phyloP scores from a whole-genome alignment of 257 asterid genomes.

The Gardenia jasminoides region DNA sequence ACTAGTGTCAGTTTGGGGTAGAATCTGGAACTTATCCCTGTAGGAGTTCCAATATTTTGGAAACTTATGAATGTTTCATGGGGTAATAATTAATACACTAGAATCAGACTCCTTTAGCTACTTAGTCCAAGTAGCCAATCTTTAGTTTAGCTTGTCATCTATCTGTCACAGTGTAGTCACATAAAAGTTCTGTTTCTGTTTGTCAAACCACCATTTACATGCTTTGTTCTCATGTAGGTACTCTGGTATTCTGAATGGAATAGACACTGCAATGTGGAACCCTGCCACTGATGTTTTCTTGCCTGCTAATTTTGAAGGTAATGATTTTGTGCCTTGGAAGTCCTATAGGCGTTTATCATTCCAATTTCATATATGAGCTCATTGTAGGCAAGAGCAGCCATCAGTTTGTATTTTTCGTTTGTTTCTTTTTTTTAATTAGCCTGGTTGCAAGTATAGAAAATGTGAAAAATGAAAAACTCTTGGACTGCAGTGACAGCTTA shows the following conservation, averaged over 20 bases:
- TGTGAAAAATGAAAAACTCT: not conserved
- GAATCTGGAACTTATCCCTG: not conserved
- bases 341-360: not conserved
- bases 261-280: constrained; percentile 81
- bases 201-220: not conserved
- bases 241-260: constrained; percentile 76
- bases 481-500: not conserved
- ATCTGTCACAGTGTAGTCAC: not conserved
- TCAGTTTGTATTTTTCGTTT: not conserved
- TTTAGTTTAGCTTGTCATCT: not conserved
- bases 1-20: not conserved
- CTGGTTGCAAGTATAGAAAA: not conserved
- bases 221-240: constrained; percentile 47
- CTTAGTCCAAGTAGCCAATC: not conserved
- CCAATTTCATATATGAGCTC: constrained; percentile 3
- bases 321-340: constrained; percentile 19
- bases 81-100: not conserved
- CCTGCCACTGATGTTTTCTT: constrained; percentile 73
- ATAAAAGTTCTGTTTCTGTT: not conserved
- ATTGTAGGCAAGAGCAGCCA: not conserved
- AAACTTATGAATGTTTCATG: not conserved
- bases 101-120: not conserved
- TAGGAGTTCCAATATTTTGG: not conserved
- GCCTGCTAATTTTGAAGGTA: constrained; percentile 87
- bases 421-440: not conserved